Percentiles rank a stretch among this genome's conserved stretches.
Evolutionary conservation across 306 rosid species (phyloP).

Genomic region (Cucurbita moschata): DNA sequence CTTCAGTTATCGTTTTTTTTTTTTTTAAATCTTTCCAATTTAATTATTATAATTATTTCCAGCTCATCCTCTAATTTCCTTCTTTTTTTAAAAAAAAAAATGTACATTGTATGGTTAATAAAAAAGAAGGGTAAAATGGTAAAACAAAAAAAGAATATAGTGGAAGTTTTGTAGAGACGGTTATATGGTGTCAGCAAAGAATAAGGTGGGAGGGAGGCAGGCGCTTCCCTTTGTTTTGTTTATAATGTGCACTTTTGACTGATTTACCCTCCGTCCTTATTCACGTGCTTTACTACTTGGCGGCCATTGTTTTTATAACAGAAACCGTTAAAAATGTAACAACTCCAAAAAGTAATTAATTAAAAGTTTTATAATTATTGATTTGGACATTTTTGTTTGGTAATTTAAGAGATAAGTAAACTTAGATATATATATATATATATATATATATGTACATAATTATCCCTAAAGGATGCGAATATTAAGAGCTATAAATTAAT

Average conservation of each 20-base stretch:
- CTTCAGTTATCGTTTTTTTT: not conserved
- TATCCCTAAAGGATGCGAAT: no score
- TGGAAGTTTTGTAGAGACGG: not conserved
- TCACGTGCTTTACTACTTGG: not conserved
- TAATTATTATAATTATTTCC: not conserved
- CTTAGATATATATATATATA: no score
- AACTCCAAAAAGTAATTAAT: no score
- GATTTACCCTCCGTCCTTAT: not conserved
- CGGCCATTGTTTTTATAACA: not conserved
- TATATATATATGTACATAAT: no score
- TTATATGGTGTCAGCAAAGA: not conserved
- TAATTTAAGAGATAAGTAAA: no score
- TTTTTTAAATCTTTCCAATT: not conserved
- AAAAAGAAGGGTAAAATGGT: not conserved
- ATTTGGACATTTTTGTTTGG: no score
- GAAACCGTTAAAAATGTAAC: not conserved
- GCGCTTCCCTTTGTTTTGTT: conserved; percentile 2
- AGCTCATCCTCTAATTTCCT: not conserved
- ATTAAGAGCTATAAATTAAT: not conserved
- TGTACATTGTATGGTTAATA: not conserved
- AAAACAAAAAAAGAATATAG: not conserved
- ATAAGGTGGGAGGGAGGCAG: conserved; percentile 36
- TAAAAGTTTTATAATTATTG: no score
- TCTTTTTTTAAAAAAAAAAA: not conserved
- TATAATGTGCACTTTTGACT: not conserved